Evolutionary conservation across 495 filamentous ascomycete genomes (phyloP), one percentile per base, ranked within the genome.

Genomic region (Parathielavia hyrcaniae): DNA sequence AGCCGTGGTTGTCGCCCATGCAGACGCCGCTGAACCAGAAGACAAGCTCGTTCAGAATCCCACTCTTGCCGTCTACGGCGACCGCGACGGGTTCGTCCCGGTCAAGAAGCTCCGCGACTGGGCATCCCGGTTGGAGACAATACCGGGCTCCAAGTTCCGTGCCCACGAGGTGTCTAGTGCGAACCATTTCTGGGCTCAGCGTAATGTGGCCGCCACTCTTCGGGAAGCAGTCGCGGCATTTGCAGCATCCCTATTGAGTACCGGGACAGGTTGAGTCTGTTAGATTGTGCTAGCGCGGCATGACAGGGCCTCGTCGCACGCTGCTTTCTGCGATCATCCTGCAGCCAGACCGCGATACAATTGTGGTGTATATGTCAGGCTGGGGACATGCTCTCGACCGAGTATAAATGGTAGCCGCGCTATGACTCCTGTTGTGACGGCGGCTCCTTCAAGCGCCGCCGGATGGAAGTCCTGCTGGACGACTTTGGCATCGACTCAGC

Each of bases 131-230:
- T 72, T 95, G 58, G 58, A 67, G 6, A 61, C 59, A 9, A 63
- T 61, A 0, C 67, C 67, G 13, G 69, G 62, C 26, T 73, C 70
- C 36, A 69, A 60, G 49, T 86, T 86, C 55, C 67, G 69, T 7
- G 75, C 70, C 54, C 73, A 77, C 32, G 83, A 88, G 64, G 78
- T 95, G 45, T 68, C 71, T 19, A 81, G 81, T 6, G 91, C 86
- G 10, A 89, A 87, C 4, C 91, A 96, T 71, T 95, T 96, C 64
- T 96, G 90, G 89, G 67, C 75, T 22, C 87, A 92, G 62, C 65
- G 78, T 6, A 84, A 82, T 5, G 84, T 79, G n/a, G 73, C 80
- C 63, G 60, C 65, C 40, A 72, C 78, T 59, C 73, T 91, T 34
- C 32, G 55, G 14, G 61, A 77, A 65, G 72, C 66, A 40, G 57